Conservation (phyloP, 371 early-diverging fungal species). For the Chytridium lagenaria region DNA sequence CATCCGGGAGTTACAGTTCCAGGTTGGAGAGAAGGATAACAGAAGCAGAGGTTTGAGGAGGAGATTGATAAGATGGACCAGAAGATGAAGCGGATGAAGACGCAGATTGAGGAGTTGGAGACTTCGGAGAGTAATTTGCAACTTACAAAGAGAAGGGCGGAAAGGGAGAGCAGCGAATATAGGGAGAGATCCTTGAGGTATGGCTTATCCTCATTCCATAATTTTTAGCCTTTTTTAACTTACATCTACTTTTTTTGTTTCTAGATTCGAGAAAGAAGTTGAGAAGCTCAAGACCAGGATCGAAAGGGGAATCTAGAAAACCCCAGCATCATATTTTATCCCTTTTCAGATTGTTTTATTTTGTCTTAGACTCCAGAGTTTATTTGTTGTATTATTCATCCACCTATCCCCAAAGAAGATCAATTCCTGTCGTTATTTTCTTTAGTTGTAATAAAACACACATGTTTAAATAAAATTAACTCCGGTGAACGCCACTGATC, state of each 20-base stretch:
- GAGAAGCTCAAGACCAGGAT: slow-evolving; percentile 45
- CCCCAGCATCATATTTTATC: no score
- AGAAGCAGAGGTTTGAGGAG: slow-evolving; percentile 69
- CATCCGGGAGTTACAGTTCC: slow-evolving; percentile 83
- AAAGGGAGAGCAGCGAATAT: slow-evolving; percentile 72
- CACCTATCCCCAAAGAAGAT: no score
- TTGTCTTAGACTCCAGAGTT: no score
- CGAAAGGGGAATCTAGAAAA: slow-evolving; percentile 17
- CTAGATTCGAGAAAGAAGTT: slow-evolving; percentile 52
- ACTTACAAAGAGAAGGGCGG: slow-evolving; percentile 75
- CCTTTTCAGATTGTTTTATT: no score
- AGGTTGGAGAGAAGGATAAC: slow-evolving; percentile 77
- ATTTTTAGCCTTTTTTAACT: not conserved
- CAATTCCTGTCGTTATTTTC: no score
- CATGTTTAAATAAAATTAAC: no score
- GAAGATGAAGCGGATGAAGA: slow-evolving; percentile 69
- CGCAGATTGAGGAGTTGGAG: slow-evolving; percentile 74
- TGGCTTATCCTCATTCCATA: not conserved
- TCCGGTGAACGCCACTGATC: no score
- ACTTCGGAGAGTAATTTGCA: slow-evolving; percentile 70
- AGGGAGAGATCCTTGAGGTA: slow-evolving; percentile 59
- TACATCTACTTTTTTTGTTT: not conserved
- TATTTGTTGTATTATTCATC: no score
- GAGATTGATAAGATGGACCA: slow-evolving; percentile 73
- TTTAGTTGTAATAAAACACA: no score